These are phyloP conservation scores for Hamamelis virginiana DNA, from an alignment of 164 flowering plant genomes.

Conservation along the genomic window DNA sequence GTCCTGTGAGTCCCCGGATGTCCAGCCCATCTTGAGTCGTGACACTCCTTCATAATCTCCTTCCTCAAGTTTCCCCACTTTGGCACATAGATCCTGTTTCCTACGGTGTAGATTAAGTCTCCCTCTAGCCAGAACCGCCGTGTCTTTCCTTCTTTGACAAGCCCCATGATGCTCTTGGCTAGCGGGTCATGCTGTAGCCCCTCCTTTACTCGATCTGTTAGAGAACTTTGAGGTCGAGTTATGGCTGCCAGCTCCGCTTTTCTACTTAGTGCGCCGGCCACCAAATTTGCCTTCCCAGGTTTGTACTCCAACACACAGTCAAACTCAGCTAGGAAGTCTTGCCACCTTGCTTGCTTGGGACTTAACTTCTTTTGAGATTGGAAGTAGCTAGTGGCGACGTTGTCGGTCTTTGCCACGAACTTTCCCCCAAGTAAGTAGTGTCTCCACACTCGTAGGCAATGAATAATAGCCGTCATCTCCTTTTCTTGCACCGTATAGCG, in stretches of 20 bases:
- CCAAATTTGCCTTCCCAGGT: not conserved
- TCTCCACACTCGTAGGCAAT: not conserved
- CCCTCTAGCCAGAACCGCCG: not conserved
- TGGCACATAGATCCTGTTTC: not conserved
- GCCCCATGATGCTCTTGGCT: not conserved
- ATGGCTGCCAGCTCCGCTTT: not conserved
- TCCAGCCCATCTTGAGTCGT: constrained; percentile 7
- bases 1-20: constrained; percentile 5
- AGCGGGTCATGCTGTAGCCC: not conserved
- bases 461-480: not conserved
- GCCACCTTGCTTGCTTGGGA: constrained; percentile 8
- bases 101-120: not conserved
- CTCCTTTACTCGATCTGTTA: not conserved
- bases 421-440: constrained; percentile 3
- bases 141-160: not conserved
- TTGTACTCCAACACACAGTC: constrained; percentile 1
- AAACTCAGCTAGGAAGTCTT: constrained; percentile 8
- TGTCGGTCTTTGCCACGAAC: constrained; percentile 2
- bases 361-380: not conserved
- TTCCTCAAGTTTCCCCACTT: not conserved
- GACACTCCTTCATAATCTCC: not conserved
- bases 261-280: not conserved
- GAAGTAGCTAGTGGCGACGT: constrained; percentile 10
- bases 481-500: not conserved
- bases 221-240: not conserved